These are phyloP conservation scores for Staphylotrichum longicolle DNA, from an alignment of 495 filamentous ascomycete species.

Conservation along the genomic window DNA sequence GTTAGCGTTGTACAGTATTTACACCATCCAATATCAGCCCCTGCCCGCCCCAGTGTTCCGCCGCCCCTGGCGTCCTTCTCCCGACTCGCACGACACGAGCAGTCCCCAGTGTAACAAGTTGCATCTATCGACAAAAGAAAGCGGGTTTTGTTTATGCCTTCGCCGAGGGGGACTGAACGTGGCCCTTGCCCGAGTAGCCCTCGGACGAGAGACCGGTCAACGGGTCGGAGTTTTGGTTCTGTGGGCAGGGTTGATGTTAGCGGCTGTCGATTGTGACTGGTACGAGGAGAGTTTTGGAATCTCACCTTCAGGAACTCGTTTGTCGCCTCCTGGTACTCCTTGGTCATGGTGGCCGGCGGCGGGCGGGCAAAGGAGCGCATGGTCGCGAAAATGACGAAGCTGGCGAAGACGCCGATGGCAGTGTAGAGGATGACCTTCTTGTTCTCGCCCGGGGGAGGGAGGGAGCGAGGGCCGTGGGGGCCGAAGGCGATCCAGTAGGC, in stretches of 20 bases:
- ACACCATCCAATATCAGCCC: slow-evolving; percentile 29
- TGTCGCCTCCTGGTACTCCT: slow-evolving; percentile 88
- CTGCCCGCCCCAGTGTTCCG: slow-evolving; percentile 21
- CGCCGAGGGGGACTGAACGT: slow-evolving; percentile 66
- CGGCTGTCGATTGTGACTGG: background rate
- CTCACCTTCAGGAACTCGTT: slow-evolving; percentile 87
- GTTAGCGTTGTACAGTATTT: slow-evolving; percentile 44
- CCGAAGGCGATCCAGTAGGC: slow-evolving; percentile 99
- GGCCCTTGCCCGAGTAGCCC: slow-evolving; percentile 75
- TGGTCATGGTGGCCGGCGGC: slow-evolving; percentile 81
- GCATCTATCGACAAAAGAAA: slow-evolving; percentile 45
- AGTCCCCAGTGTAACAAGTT: slow-evolving; percentile 14
- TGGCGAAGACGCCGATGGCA: slow-evolving; percentile 55
- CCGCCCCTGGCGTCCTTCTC: slow-evolving; percentile 17
- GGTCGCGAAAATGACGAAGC: slow-evolving; percentile 62
- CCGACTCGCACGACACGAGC: slow-evolving; percentile 22
- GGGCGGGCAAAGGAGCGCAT: slow-evolving; percentile 65
- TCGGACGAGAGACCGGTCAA: slow-evolving; percentile 81
- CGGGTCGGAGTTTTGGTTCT: slow-evolving; percentile 85
- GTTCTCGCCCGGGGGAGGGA: slow-evolving; percentile 76
- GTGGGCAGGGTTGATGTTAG: slow-evolving; percentile 24
- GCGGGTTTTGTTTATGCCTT: slow-evolving; percentile 35
- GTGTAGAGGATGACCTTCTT: slow-evolving; percentile 72
- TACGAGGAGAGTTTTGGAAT: background rate
- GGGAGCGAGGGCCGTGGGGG: slow-evolving; percentile 84